Base-by-base conservation (phyloP, 2,329 filamentous ascomycete genomes). In the Lachnellula occidentalis region DNA sequence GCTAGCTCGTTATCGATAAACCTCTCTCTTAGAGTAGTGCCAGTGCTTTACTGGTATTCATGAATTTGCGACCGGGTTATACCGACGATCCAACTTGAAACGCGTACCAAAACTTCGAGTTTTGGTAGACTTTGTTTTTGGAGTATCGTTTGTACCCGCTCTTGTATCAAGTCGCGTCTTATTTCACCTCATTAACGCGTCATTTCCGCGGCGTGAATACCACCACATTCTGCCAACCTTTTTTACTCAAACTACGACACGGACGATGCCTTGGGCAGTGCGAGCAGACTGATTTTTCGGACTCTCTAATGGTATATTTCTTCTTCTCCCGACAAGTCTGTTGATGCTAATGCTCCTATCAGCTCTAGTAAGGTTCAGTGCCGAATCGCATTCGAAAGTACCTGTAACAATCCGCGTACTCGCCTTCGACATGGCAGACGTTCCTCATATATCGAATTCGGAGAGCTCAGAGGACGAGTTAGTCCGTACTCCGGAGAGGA, bases 381-480 rank as follows among this genome's bases (percentile, higher is more conserved):
- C 19, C 31, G 27, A 47, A 19, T 21, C 34, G 12, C 9, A 39
- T 22, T 21, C 39, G 12, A 48, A 11, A 48, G 27, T 17, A 12
- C 34, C 19, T 22, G 14, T 7, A 27, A 50, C 41, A 31, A 31
- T 7, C 15, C 37, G 34, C 36, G 34, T 24, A 14, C 36, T 24
- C 37, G 27, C 2, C 19, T 34, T 21, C 37, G 50, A 52, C 34
- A 62, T 62, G 60, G 45, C 57, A 8, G 51, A 54, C 11, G 31
- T 47, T 34, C 48, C 51, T 24, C 55, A 57, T 43, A 50, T 64
- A 34, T 46, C 55, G 9, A 56, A 60, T 19, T 63, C 58, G 3
- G 57, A 61, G 21, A 53, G 50, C 19, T 62, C 57, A 6, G 57
- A 60, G 8, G 21, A 21, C 9, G 60, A 61, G n/a, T 4, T 54